Evolutionary conservation across 2,329 filamentous ascomycete genomes (phyloP), one percentile per base, ranked within the genome.

Genomic region (Cladosporium sp.): DNA sequence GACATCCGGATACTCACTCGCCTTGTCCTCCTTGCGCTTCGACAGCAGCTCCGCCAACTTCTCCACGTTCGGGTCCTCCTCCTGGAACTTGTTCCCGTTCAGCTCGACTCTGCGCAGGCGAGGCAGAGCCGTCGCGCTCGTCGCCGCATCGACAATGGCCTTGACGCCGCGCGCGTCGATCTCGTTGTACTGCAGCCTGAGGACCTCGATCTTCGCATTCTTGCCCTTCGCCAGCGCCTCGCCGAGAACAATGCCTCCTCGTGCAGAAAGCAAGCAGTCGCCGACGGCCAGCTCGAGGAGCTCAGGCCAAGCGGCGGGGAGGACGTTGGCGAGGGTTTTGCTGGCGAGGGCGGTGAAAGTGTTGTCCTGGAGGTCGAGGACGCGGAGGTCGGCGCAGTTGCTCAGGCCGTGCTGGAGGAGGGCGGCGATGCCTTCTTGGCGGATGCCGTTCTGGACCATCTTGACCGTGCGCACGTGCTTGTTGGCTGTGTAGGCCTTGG

Each of bases 381-480:
- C 80, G 67, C 85, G 77, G 52, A 98, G 78, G 42, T 77, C 74
- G 32, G 75, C 77, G 46, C 89, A 82, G 63, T 88, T 79, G 58
- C 78, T 81, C 49, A 98, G 77, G 57, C 93, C 93, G 49, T 91
- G 78, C 56, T 81, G 84, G 58, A 98, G 75, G 53, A 98, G 77
- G 59, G 86, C 80, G 44, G 84, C 84, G 65, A 97, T 93, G 56
- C 93, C 93, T 70, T 97, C 90, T 67, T 92, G 89, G 41, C 93
- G 82, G 62, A 98, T 98, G 49, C 93, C 93, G 69, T 98, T 97
- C 72, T 97, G 93, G 22, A 95, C 89, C 93, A 98, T 97, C 78
- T 92, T 95, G 61, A 98, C 82, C 54, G 84, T 84, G 72, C 85
- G 87, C 58, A 98, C 81, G 53, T 86, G 85, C 68, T 71, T 74